Conservation (phyloP, 768 basidiomycete species). For the Mycena vulgaris region DNA sequence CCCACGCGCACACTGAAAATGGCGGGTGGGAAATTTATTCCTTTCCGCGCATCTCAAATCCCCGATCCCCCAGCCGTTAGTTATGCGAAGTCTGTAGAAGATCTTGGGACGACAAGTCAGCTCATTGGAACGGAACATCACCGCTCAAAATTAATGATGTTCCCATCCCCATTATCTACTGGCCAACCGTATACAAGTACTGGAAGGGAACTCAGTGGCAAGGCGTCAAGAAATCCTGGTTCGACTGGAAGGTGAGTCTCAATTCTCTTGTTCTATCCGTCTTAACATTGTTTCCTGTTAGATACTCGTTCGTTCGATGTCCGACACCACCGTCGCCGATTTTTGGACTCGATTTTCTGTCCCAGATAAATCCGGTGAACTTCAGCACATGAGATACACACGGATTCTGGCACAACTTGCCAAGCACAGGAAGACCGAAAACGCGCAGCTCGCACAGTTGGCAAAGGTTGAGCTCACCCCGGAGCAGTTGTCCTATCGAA, state of each 20-base stretch:
- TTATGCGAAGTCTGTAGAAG: slow-evolving; percentile 40
- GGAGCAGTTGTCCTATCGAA: slow-evolving; percentile 22
- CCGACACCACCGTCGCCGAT: background rate
- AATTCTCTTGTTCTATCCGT: background rate
- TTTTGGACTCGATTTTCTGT: slow-evolving; percentile 2
- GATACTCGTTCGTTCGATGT: slow-evolving; percentile 2
- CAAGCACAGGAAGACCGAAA: background rate
- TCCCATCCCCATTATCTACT: slow-evolving; percentile 3
- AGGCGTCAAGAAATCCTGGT: slow-evolving; percentile 43
- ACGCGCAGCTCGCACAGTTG: background rate
- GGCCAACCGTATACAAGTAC: background rate
- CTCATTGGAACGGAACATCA: slow-evolving; percentile 40
- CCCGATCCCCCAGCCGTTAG: slow-evolving; percentile 43
- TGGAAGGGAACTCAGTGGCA: slow-evolving; percentile 41
- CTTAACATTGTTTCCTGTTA: background rate
- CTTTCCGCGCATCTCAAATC: slow-evolving; percentile 37
- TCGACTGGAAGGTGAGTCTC: slow-evolving; percentile 43
- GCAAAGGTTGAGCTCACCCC: background rate
- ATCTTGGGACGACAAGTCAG: slow-evolving; percentile 47
- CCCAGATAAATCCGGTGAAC: background rate
- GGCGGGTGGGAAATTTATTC: slow-evolving; percentile 8
- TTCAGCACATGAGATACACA: slow-evolving; percentile 6
- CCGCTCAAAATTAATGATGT: slow-evolving; percentile 39
- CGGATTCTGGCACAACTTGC: background rate
- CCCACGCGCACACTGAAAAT: slow-evolving; percentile 10